Percentiles rank a stretch among this genome's conserved stretches.
These are phyloP conservation scores for Stenocarpella maydis DNA, from an alignment of 2,329 filamentous ascomycete species.

Conservation along the genomic window DNA sequence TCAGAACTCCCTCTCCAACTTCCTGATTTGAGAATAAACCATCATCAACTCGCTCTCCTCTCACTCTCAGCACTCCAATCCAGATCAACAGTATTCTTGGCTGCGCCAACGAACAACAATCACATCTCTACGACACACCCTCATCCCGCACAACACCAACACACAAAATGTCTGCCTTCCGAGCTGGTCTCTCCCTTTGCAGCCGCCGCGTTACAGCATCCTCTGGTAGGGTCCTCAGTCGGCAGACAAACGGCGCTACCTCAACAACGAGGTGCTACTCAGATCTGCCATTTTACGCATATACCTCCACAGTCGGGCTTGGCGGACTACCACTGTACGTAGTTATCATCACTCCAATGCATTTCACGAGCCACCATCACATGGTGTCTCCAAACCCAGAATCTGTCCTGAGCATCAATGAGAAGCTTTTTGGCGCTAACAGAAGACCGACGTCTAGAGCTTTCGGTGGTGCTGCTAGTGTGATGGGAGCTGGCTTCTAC, in stretches of 20 bases:
- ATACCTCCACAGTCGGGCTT: constrained; percentile 5
- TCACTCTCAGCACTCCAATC: neutral
- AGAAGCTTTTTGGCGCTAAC: neutral
- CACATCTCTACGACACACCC: neutral
- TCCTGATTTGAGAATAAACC: neutral
- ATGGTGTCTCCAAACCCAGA: neutral
- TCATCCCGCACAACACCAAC: neutral
- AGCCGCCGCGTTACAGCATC: constrained; percentile 8
- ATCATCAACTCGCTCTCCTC: constrained; percentile 16
- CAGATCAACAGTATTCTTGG: neutral
- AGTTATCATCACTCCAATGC: neutral
- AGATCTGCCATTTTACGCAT: constrained; percentile 23
- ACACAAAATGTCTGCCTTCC: constrained; percentile 26
- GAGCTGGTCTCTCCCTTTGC: constrained; percentile 22
- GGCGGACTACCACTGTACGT: constrained; percentile 19
- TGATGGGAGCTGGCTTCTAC: constrained; percentile 24
- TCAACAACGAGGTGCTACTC: constrained; percentile 18
- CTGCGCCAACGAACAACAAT: constrained; percentile 6
- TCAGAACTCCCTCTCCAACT: neutral
- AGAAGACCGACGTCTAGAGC: neutral
- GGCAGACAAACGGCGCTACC: neutral
- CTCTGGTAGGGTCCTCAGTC: neutral
- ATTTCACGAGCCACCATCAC: neutral
- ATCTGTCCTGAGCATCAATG: neutral
- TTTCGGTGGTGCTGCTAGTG: constrained; percentile 22